A percentile compares a stretch with the other conserved stretches of the same genome.
These are phyloP conservation scores for Fremontodendron californicum DNA, from an alignment of 345 rosid genomes.

Conservation along the genomic window DNA sequence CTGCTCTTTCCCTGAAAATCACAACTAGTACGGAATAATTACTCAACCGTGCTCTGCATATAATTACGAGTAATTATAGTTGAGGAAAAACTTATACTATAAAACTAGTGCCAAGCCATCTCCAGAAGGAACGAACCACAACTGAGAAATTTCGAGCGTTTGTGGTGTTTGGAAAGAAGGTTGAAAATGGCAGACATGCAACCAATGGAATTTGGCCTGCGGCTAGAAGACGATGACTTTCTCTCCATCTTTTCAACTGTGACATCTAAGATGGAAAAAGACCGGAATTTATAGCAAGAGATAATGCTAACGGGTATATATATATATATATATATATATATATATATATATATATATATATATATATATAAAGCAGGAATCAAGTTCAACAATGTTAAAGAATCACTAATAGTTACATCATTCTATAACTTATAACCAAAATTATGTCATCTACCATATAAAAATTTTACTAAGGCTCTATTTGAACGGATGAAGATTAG, in stretches of 20 bases:
- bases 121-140: neutral
- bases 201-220: neutral
- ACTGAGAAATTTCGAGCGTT: neutral
- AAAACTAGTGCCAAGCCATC: neutral
- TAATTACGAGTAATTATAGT: neutral
- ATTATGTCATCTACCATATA: no score
- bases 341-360: no score
- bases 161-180: neutral
- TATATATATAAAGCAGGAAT: no score
- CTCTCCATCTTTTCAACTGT: neutral
- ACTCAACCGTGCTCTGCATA: neutral
- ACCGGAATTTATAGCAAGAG: neutral
- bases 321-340: no score
- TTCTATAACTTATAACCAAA: no score
- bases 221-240: neutral
- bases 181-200: slow-evolving; percentile 7
- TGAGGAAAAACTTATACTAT: neutral
- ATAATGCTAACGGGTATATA: no score
- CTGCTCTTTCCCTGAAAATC: neutral
- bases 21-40: neutral
- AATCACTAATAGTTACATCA: no score
- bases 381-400: no score
- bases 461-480: no score
- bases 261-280: neutral
- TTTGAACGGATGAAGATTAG: no score